Percentiles rank a stretch among this genome's conserved stretches.
These are phyloP conservation scores for Pestalotiopsis sp. DNA, from an alignment of 2,329 filamentous ascomycete genomes.

Conservation along the genomic window DNA sequence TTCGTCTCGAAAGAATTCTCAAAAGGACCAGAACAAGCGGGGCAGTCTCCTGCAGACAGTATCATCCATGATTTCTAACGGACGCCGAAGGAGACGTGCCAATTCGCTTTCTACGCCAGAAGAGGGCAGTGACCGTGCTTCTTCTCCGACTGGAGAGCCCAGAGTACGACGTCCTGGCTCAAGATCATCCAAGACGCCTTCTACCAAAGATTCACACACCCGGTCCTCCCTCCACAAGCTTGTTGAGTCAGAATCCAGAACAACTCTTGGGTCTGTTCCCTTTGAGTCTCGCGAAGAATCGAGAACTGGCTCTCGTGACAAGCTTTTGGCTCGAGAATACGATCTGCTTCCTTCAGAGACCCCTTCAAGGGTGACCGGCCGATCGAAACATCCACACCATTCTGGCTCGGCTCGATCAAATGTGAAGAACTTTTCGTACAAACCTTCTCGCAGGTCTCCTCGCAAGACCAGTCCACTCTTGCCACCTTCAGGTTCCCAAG, in stretches of 20 bases:
- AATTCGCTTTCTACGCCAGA: slow-evolving; percentile 14
- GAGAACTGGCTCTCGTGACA: neutral
- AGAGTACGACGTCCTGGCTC: slow-evolving; percentile 4
- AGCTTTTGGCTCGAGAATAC: neutral
- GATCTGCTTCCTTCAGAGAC: neutral
- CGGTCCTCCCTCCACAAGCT: neutral
- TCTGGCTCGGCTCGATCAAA: neutral
- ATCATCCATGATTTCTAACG: neutral
- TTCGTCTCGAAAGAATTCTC: slow-evolving; percentile 7
- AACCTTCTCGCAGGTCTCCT: neutral
- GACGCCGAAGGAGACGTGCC: neutral
- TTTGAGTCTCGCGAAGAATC: neutral
- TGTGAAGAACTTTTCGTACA: neutral
- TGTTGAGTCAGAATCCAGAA: neutral
- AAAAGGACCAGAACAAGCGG: slow-evolving; percentile 5
- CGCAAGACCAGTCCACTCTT: neutral
- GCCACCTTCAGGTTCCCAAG: neutral
- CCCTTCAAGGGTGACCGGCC: neutral
- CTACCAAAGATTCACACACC: neutral
- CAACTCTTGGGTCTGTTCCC: neutral
- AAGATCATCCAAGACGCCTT: neutral
- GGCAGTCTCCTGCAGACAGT: slow-evolving; percentile 11
- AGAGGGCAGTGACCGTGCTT: slow-evolving; percentile 13
- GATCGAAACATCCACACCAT: neutral
- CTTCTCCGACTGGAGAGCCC: neutral